A percentile compares a stretch with the other conserved stretches of the same genome.
phyloP scores from a whole-genome alignment of 495 filamentous ascomycete species.

The Hypomontagnella monticulosa region DNA sequence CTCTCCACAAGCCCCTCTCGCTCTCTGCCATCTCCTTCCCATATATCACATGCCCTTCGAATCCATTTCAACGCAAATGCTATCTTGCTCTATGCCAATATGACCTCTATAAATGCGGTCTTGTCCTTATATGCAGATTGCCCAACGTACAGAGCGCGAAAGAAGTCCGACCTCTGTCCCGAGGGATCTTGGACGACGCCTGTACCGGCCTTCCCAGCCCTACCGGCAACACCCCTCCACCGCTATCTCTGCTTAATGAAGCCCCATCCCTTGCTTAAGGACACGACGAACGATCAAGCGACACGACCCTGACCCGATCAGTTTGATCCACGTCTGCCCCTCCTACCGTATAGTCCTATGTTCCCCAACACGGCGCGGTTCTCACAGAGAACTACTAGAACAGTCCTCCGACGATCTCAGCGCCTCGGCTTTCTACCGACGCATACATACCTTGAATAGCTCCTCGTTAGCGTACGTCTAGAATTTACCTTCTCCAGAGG shows the following conservation, averaged over 20 bases:
- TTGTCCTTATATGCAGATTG: slow-evolving; percentile 32
- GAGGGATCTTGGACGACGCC: slow-evolving; percentile 13
- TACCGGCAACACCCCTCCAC: neutral
- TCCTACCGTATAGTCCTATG: slow-evolving; percentile 7
- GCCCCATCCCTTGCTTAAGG: neutral
- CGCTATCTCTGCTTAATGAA: slow-evolving; percentile 5
- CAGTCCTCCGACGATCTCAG: slow-evolving; percentile 32
- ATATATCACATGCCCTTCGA: slow-evolving; percentile 1
- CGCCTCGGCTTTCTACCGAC: slow-evolving; percentile 61
- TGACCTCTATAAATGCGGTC: slow-evolving; percentile 36
- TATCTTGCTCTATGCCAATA: slow-evolving; percentile 15
- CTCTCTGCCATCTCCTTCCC: slow-evolving; percentile 12
- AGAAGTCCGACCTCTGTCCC: slow-evolving; percentile 1
- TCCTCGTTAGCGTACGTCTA: slow-evolving; percentile 24
- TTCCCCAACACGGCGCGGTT: slow-evolving; percentile 25
- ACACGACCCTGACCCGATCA: slow-evolving; percentile 25
- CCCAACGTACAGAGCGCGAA: slow-evolving; percentile 25
- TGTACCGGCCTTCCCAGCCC: slow-evolving; percentile 6
- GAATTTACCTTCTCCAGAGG: neutral
- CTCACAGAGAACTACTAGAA: slow-evolving; percentile 17
- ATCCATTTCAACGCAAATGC: slow-evolving; percentile 3
- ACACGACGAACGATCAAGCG: slow-evolving; percentile 22
- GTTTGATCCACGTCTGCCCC: slow-evolving; percentile 18
- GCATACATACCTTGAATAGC: slow-evolving; percentile 60
- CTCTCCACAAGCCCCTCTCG: slow-evolving; percentile 43